Base-by-base conservation (phyloP, 129 eudicot species). In the Pulicaria dysenterica region DNA sequence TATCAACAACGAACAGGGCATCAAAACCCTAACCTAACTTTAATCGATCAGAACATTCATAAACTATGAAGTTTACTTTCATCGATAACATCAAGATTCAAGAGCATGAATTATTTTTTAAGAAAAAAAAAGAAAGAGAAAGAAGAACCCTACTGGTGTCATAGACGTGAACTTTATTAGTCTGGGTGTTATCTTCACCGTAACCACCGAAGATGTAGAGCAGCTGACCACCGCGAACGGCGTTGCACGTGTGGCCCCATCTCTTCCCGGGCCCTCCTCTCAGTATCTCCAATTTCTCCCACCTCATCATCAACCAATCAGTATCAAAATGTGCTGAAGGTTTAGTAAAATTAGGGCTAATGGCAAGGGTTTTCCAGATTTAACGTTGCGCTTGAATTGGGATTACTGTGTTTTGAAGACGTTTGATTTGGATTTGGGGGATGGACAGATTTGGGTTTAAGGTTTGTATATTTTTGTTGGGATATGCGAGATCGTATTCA, bases 231-330 rank as follows among this genome's bases (percentile, higher is more conserved):
- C 93, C 96, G 70, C 84, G 79, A 48, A 94, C 81, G 83, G 97
- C 90, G 84, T 90, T 94, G 82, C 93, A 94, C 55, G 98, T 94
- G 85, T 94, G 98, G 4, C 98, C 98, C 98, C 98, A 94, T 81
- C 93, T 74, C 83, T 85, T 88, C 49, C 98, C 98, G 6, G 97
- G 98, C 53, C 93, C 95, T 54, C 87, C 70, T 46, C 53, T 67
- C 17, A 68, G 79, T 37, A 58, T 61, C 69, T 75, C 79, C 87
- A 84, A 41, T 83, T 70, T 86, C 71, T 94, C 95, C 97, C 98
- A 94, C 83, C 85, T 94, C 96, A 94, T 94, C 77, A 5, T 4
- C 19, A 6, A 54, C 44, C 10, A 64, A 58, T 73, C 58, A 37
- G 44, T 48, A 57, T 45, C 36, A 39, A 66, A 63, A 78, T 67